Evolutionary conservation across 1,284 basidiomycete genomes (phyloP).

Genomic region (Puccinia triticina): DNA sequence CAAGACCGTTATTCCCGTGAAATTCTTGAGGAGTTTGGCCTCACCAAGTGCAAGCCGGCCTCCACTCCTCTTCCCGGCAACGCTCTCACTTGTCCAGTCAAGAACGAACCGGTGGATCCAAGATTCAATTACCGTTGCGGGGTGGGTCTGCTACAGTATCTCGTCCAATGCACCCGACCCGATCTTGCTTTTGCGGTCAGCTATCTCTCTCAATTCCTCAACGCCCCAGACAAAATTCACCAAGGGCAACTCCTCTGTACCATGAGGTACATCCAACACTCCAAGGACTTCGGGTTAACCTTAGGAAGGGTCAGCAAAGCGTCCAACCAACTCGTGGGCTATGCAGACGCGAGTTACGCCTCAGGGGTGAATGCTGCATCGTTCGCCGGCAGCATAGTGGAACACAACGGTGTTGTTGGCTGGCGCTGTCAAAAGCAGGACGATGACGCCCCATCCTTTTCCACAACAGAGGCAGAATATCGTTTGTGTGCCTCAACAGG

Average conservation of each 20-base stretch:
- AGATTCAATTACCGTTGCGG: not conserved
- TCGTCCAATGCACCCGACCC: not conserved
- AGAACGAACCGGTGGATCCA: not conserved
- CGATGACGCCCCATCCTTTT: not conserved
- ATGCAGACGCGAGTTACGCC: not conserved
- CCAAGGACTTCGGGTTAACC: not conserved
- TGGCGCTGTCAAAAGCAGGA: not conserved
- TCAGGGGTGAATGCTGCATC: not conserved
- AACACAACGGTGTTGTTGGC: not conserved
- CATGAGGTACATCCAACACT: not conserved
- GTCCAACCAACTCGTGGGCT: not conserved
- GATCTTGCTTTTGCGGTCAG: not conserved
- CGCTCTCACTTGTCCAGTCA: not conserved
- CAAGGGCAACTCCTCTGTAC: not conserved
- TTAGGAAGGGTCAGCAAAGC: not conserved
- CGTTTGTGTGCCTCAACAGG: not conserved
- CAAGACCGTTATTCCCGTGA: not conserved
- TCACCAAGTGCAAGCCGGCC: not conserved
- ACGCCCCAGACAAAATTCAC: not conserved
- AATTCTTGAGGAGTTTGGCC: not conserved
- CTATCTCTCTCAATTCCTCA: not conserved
- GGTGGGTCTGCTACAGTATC: not conserved
- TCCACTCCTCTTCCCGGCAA: not conserved
- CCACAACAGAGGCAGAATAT: not conserved
- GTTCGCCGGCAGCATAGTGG: not conserved